phyloP scores from a whole-genome alignment of 345 rosid genomes.

The Psidium friedrichsthalianum region DNA sequence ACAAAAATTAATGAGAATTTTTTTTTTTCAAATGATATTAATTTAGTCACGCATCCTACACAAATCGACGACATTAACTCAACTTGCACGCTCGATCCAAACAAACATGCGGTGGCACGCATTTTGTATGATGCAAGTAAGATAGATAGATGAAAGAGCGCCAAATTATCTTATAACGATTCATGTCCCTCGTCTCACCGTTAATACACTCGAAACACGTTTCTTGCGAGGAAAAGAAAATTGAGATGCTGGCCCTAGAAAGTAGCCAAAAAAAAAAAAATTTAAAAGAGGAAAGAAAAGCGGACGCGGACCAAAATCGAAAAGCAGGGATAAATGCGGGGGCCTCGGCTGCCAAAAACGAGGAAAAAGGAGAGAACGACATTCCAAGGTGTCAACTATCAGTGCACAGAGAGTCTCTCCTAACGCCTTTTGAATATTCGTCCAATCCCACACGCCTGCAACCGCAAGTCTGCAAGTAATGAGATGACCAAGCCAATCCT shows the following conservation, averaged over 20 bases:
- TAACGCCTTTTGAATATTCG: neutral
- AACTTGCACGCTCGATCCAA: accelerated
- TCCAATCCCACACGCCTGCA: neutral
- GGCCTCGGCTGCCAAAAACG: neutral
- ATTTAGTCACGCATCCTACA: neutral
- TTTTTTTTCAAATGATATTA: neutral
- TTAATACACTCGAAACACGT: neutral
- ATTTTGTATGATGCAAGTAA: neutral
- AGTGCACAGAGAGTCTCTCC: too few species aligned
- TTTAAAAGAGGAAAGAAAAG: too few species aligned
- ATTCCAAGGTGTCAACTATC: neutral
- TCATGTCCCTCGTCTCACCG: neutral
- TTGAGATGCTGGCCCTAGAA: neutral
- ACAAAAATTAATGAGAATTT: too few species aligned
- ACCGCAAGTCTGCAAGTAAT: too few species aligned
- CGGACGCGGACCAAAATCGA: neutral
- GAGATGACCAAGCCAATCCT: too few species aligned
- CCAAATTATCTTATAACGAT: neutral
- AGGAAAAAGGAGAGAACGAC: neutral
- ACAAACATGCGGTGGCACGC: too few species aligned
- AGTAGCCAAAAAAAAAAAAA: neutral
- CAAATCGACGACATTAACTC: neutral
- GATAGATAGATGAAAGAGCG: neutral
- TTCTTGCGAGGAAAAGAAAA: neutral
- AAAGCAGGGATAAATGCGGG: neutral